Evolutionary conservation across 805 yeast genomes (phyloP).

Genomic region (Ogataea methylovora): DNA sequence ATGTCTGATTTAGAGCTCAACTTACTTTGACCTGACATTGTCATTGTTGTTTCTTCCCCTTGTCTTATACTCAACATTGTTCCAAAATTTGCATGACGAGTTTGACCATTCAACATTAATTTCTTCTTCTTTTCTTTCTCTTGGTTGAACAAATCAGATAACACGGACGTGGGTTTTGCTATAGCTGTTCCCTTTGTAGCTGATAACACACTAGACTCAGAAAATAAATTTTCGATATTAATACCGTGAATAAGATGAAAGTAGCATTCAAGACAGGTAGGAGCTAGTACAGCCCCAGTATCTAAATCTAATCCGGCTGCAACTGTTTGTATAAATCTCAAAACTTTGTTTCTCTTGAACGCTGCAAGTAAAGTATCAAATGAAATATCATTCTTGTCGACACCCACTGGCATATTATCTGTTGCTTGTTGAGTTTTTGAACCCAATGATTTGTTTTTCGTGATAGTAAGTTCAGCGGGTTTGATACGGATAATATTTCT

Average conservation of each 20-base stretch:
- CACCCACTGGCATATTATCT: conserved; percentile 46
- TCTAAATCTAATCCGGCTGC: conserved; percentile 58
- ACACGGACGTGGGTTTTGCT: conserved; percentile 17
- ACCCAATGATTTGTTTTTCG: conserved; percentile 29
- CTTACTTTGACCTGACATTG: conserved; percentile 65
- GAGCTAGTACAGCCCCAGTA: conserved; percentile 51
- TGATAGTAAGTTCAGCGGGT: conserved; percentile 51
- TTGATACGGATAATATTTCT: conserved; percentile 76
- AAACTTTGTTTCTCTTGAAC: conserved; percentile 64
- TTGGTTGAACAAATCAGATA: conserved; percentile 45
- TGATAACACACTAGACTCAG: conserved; percentile 8
- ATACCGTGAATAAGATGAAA: conserved; percentile 57
- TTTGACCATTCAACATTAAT: conserved; percentile 15
- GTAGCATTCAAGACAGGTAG: conserved; percentile 61
- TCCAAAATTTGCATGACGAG: conserved; percentile 90
- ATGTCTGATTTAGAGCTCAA: conserved; percentile 31
- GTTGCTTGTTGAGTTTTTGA: conserved; percentile 22
- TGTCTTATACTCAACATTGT: conserved; percentile 69
- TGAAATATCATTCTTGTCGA: conserved; percentile 61
- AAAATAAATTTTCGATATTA: conserved; percentile 27
- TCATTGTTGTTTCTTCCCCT: conserved; percentile 47
- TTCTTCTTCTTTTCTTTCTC: conserved; percentile 47
- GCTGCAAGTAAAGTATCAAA: conserved; percentile 47
- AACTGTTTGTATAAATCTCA: conserved; percentile 65
- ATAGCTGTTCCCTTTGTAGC: not conserved